These are phyloP conservation scores for Draba incana DNA, from an alignment of 345 rosid genomes.

Conservation along the genomic window DNA sequence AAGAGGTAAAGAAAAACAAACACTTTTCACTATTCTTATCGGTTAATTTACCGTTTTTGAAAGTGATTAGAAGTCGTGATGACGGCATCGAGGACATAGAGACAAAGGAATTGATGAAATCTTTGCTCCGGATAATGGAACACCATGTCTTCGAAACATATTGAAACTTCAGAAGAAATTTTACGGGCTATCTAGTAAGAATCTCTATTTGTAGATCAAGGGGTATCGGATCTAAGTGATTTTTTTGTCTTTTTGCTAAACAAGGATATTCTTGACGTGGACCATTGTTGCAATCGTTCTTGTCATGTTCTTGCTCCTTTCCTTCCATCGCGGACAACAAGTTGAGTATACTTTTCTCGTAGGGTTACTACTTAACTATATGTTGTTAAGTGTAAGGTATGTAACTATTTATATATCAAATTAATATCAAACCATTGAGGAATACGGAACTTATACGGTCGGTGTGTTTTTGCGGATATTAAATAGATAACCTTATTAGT, in stretches of 20 bases:
- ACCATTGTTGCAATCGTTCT: background rate
- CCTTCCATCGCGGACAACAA: background rate
- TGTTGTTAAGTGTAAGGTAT: no score
- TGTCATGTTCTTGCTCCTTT: background rate
- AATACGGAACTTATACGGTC: no score
- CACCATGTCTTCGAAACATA: conserved; percentile 16
- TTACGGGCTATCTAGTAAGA: conserved; percentile 2
- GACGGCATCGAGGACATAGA: background rate
- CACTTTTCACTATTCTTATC: background rate
- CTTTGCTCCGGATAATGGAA: conserved; percentile 17
- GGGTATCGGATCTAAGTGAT: background rate
- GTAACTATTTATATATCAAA: no score
- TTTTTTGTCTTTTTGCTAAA: background rate
- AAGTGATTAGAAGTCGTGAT: background rate
- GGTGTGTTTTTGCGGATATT: no score
- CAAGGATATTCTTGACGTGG: no score
- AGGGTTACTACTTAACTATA: background rate
- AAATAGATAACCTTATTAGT: no score
- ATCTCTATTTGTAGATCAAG: background rate
- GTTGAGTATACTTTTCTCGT: background rate
- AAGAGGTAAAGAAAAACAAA: conserved; percentile 13
- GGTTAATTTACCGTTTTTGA: background rate
- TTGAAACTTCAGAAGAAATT: conserved; percentile 3
- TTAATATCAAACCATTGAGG: no score
- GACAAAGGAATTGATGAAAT: background rate